These are phyloP conservation scores for Aspergillaceae sp. DNA, from an alignment of 2,329 filamentous ascomycete species.

Conservation along the genomic window DNA sequence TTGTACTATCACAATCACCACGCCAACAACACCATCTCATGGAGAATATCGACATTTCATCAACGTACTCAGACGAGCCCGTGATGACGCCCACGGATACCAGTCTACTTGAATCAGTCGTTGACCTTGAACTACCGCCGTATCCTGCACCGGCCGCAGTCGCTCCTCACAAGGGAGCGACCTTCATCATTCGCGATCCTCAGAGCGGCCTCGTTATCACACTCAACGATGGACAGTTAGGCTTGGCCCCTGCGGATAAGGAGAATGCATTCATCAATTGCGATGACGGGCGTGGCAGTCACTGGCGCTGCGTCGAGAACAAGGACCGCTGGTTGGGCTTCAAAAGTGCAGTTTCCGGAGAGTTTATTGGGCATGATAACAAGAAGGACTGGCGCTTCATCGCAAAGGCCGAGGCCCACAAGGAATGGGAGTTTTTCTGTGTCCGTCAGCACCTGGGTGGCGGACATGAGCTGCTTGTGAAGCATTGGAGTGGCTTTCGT, in stretches of 20 bases:
- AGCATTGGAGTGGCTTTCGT: background rate
- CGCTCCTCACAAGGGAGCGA: background rate
- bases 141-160: background rate
- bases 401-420: background rate
- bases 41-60: background rate
- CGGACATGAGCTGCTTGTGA: background rate
- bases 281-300: background rate
- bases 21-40: background rate
- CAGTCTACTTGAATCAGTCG: background rate
- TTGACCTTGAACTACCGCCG: background rate
- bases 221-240: background rate
- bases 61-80: background rate
- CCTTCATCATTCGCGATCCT: background rate
- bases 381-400: background rate
- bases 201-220: background rate
- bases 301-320: background rate
- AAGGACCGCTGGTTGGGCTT: background rate
- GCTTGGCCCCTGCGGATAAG: background rate
- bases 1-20: too few relatives aligned
- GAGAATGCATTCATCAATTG: background rate
- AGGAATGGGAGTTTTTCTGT: background rate
- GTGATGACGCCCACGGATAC: background rate
- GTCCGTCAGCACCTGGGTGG: background rate
- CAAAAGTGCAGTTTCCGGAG: constrained; percentile 1
- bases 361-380: background rate